These are phyloP conservation scores for Pachyrhizus erosus DNA, from an alignment of 306 rosid species.

Conservation along the genomic window DNA sequence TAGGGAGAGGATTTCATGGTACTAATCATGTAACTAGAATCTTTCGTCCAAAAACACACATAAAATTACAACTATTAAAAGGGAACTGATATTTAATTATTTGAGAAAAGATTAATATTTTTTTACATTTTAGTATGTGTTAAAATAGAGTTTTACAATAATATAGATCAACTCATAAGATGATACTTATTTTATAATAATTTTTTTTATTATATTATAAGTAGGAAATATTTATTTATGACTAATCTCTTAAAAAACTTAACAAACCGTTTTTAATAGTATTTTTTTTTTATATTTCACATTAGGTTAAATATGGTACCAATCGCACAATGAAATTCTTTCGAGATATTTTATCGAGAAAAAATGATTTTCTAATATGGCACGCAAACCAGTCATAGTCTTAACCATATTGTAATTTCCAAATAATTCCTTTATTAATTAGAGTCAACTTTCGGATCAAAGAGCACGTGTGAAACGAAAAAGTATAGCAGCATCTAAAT, in stretches of 20 bases:
- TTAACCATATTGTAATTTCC: slow-evolving; percentile 50
- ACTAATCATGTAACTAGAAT: not conserved
- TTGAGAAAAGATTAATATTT: not conserved
- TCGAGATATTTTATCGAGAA: not conserved
- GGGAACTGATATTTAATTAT: not conserved
- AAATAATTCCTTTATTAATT: slow-evolving; percentile 47
- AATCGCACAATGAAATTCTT: not conserved
- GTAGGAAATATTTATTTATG: no score
- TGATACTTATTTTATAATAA: not conserved
- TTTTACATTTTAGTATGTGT: not conserved
- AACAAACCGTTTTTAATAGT: no score
- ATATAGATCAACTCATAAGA: slow-evolving; percentile 12
- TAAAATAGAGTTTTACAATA: no score
- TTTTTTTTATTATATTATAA: no score
- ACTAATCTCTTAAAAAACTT: no score
- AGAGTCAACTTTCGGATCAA: slow-evolving; percentile 63
- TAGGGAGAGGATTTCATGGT: slow-evolving; percentile 1
- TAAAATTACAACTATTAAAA: not conserved
- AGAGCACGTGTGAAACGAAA: not conserved
- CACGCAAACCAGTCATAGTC: slow-evolving; percentile 27
- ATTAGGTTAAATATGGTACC: not conserved
- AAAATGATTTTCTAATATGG: not conserved
- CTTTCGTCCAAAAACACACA: not conserved
- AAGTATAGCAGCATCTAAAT: not conserved
- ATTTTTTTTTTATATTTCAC: no score